Evolutionary conservation across 768 basidiomycete genomes (phyloP).

Genomic region (Dioszegia hungarica): DNA sequence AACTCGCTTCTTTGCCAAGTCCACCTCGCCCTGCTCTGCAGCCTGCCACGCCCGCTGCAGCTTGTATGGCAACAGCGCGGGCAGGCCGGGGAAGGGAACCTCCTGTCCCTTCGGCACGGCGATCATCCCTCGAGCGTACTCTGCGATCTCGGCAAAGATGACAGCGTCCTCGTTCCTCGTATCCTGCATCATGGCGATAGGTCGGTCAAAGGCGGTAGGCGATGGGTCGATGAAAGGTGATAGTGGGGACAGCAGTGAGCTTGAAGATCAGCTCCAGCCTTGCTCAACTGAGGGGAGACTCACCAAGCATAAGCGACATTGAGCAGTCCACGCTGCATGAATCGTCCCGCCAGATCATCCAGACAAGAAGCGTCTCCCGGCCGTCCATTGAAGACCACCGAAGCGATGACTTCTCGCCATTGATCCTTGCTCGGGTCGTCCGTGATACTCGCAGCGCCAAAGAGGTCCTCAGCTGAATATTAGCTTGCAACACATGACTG

Average conservation of each 20-base stretch:
- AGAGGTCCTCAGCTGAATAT: constrained; percentile 45
- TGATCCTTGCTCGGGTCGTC: constrained; percentile 59
- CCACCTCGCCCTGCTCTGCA: constrained; percentile 75
- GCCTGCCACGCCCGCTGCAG: constrained; percentile 69
- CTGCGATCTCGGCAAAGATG: constrained; percentile 81
- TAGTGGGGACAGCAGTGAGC: constrained; percentile 78
- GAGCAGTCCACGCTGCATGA: constrained; percentile 65
- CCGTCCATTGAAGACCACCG: constrained; percentile 65
- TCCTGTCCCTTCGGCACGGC: constrained; percentile 77
- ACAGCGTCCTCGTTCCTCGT: constrained; percentile 57
- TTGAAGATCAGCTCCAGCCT: neutral
- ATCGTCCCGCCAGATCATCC: constrained; percentile 76
- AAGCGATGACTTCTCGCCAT: constrained; percentile 82
- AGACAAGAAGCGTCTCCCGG: constrained; percentile 68
- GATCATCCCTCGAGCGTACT: constrained; percentile 80
- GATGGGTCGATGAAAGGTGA: constrained; percentile 72
- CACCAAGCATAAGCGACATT: constrained; percentile 93
- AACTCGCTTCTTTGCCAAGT: constrained; percentile 69
- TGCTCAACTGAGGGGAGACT: constrained; percentile 48
- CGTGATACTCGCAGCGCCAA: constrained; percentile 56
- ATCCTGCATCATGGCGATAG: constrained; percentile 60
- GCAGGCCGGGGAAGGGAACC: constrained; percentile 64
- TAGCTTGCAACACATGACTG: constrained; percentile 51
- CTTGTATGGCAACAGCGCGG: constrained; percentile 82
- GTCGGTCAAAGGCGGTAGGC: constrained; percentile 61